These are phyloP conservation scores for Scytalidium lignicola DNA, from an alignment of 2,329 filamentous ascomycete genomes.

Conservation along the genomic window DNA sequence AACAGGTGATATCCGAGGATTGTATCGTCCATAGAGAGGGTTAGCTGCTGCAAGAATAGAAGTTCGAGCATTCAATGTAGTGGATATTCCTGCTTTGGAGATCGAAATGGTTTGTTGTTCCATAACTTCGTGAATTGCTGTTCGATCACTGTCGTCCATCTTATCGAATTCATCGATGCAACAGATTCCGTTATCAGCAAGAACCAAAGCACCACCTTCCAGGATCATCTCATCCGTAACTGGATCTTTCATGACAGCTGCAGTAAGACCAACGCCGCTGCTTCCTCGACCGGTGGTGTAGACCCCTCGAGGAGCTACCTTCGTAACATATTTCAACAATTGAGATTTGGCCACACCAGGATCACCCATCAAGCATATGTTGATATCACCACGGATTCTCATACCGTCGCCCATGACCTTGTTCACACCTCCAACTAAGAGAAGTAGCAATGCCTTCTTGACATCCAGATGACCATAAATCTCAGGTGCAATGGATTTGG, in stretches of 20 bases:
- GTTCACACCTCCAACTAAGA: slow-evolving; percentile 91
- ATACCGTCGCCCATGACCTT: slow-evolving; percentile 98
- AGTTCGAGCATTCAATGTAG: slow-evolving; percentile 91
- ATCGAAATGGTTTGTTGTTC: slow-evolving; percentile 83
- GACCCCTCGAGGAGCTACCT: slow-evolving; percentile 85
- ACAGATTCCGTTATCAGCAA: slow-evolving; percentile 78
- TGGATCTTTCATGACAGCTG: slow-evolving; percentile 75
- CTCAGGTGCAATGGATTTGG: slow-evolving; percentile 93
- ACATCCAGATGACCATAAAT: slow-evolving; percentile 96
- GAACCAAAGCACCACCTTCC: slow-evolving; percentile 72
- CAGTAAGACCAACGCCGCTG: slow-evolving; percentile 75
- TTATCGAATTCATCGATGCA: slow-evolving; percentile 86
- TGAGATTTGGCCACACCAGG: slow-evolving; percentile 99
- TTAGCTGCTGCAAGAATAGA: slow-evolving; percentile 96
- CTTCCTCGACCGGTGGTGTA: slow-evolving; percentile 80
- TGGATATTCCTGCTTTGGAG: slow-evolving; percentile 90
- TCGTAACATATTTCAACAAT: slow-evolving; percentile 95
- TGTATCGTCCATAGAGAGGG: slow-evolving; percentile 95
- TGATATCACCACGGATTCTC: slow-evolving; percentile 98
- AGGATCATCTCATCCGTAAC: slow-evolving; percentile 76
- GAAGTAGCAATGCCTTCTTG: slow-evolving; percentile 93
- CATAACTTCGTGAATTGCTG: slow-evolving; percentile 83
- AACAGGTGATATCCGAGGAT: slow-evolving; percentile 92
- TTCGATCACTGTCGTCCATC: slow-evolving; percentile 74
- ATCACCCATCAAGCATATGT: slow-evolving; percentile 98